Base-by-base conservation (phyloP, 345 rosid species). In the Chamaenerion angustifolium region DNA sequence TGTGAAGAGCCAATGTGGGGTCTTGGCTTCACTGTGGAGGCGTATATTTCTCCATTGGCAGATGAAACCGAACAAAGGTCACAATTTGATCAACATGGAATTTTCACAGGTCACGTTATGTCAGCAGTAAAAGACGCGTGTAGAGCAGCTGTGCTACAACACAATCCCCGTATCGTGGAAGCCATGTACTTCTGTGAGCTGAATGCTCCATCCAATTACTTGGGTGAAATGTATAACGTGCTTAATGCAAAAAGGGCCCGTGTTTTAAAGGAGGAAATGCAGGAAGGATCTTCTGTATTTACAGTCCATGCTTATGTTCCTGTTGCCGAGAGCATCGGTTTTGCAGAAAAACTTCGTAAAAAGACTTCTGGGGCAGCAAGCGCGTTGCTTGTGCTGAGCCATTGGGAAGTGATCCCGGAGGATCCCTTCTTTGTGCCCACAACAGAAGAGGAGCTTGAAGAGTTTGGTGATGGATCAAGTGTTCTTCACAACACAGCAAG, bases 1-100 rank as follows among this genome's bases (percentile, higher is more conserved):
- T 83, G 98, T 23, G 96, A 86, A 42, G 98, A 86, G 57, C 88
- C 92, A 12, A 71, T 88, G 81, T 80, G 98, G 95, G 95, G 98
- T 43, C 61, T 90, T 62, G 86, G 81, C 46, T 83, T 86, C 74
- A 61, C 75, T 17, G 62, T 90, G 42, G 88, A 86, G 69, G 71
- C 78, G 57, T 71, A 56, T 52, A 18, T 80, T 40, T 71, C 76
- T 71, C 68, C 76, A 3, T 23, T 52, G 55, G 56, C 60, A 1
- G 72, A 60, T 49, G 68, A 78, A 51, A 23, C 60, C 1, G 72
- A 68, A 0, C 89, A 88, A 47, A 80, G n/a, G n/a, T n/a, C n/a
- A n/a, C n/a, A n/a, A n/a, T n/a, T n/a, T n/a, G n/a, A n/a, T n/a
- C n/a, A 81, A 61, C 62, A 78, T 42, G 92, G 80, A 12, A 70